phyloP scores from a whole-genome alignment of 2,329 filamentous ascomycete genomes.

The Lecanoromycetidae sp. region DNA sequence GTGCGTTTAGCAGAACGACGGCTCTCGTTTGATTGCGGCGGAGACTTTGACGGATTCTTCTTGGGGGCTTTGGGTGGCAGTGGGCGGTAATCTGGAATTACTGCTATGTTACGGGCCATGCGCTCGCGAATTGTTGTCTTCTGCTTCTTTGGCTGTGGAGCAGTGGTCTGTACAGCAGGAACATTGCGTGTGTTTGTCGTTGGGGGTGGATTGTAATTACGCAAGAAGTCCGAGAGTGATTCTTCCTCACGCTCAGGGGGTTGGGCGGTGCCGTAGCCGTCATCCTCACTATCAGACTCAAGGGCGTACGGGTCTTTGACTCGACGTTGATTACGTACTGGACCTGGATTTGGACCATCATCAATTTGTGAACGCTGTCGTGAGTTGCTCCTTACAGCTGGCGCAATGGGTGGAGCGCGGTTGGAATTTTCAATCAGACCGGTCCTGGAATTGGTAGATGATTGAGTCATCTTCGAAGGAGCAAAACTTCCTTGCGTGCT shows the following conservation, averaged over 20 bases:
- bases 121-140: constrained; percentile 10
- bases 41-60: constrained; percentile 10
- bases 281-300: constrained; percentile 58
- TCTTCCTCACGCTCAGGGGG: constrained; percentile 31
- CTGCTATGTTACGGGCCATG: constrained; percentile 15
- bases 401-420: constrained; percentile 24
- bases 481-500: constrained; percentile 42
- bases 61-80: constrained; percentile 13
- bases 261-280: constrained; percentile 34
- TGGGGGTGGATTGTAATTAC: constrained; percentile 32
- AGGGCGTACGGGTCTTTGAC: constrained; percentile 90
- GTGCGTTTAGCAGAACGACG: constrained; percentile 3
- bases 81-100: constrained; percentile 15
- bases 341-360: constrained; percentile 27
- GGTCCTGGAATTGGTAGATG: constrained; percentile 63
- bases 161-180: constrained; percentile 21
- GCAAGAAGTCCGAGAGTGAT: constrained; percentile 37
- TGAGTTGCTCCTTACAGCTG: background rate
- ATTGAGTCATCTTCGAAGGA: constrained; percentile 40
- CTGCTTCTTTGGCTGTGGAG: constrained; percentile 6
- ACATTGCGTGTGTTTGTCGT: constrained; percentile 24
- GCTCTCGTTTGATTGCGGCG: constrained; percentile 8
- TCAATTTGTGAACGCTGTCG: background rate
- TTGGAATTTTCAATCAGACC: constrained; percentile 42
- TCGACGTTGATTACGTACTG: constrained; percentile 62